These are phyloP conservation scores for Verticillium nubilum DNA, from an alignment of 2,329 filamentous ascomycete species.

Conservation along the genomic window DNA sequence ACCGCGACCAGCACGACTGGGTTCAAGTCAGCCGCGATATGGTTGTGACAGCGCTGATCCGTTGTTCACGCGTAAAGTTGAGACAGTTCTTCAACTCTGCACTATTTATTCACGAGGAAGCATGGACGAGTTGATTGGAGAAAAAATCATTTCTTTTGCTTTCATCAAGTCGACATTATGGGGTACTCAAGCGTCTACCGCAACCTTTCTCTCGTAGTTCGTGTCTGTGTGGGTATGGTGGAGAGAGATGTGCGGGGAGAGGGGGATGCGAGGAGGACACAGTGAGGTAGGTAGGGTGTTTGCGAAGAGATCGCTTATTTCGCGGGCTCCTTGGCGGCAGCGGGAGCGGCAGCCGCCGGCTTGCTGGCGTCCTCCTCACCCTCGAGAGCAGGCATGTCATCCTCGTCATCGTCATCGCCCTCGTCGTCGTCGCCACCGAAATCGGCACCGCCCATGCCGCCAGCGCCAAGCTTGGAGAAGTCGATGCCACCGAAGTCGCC, in stretches of 20 bases:
- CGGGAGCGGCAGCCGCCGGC: conserved; percentile 20
- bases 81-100: neutral
- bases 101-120: neutral
- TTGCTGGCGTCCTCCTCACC: conserved; percentile 49
- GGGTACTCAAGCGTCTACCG: neutral
- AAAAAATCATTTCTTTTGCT: neutral
- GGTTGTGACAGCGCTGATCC: too few species aligned
- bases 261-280: neutral
- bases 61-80: too few species aligned
- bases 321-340: conserved; percentile 7
- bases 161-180: neutral
- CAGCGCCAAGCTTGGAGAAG: conserved; percentile 82
- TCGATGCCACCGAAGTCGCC: conserved; percentile 84
- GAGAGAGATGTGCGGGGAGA: neutral
- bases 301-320: conserved; percentile 6
- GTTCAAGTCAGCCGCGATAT: too few species aligned
- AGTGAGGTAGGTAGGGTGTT: neutral
- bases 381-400: conserved; percentile 82
- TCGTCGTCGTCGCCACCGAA: conserved; percentile 41
- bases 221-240: neutral
- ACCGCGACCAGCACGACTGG: too few species aligned
- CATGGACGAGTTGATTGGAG: too few species aligned
- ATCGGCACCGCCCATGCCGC: conserved; percentile 35
- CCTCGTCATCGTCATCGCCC: conserved; percentile 60
- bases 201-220: neutral